Percentiles rank a stretch among this genome's conserved stretches.
Evolutionary conservation across 2,329 filamentous ascomycete species (phyloP).

Genomic region (Rutstroemia sydowiana): DNA sequence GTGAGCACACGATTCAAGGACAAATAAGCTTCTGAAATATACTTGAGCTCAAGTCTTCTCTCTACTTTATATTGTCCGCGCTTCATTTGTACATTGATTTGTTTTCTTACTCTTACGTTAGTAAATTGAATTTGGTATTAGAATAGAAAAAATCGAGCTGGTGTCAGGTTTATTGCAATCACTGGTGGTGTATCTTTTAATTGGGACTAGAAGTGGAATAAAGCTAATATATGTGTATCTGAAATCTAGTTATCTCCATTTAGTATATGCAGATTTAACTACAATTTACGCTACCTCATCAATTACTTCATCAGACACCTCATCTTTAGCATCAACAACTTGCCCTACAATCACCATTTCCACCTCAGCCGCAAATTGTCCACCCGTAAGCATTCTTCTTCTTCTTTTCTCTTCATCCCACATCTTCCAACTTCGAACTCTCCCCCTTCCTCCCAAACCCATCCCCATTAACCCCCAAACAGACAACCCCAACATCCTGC

Average conservation of each 20-base stretch:
- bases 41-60: no score
- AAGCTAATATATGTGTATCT: no score
- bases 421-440: background rate
- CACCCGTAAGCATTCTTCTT: background rate
- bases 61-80: no score
- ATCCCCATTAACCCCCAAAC: background rate
- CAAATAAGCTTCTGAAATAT: no score
- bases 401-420: background rate
- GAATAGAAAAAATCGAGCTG: no score
- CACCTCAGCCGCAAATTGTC: slow-evolving; percentile 12
- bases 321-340: background rate
- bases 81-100: no score
- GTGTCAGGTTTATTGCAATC: no score
- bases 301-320: background rate
- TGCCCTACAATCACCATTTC: slow-evolving; percentile 24
- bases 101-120: no score
- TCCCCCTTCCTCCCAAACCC: slow-evolving; percentile 5
- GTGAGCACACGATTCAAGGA: no score
- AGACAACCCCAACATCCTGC: slow-evolving; percentile 7
- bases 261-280: background rate
- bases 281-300: background rate
- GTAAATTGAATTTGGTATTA: no score
- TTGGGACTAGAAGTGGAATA: no score
- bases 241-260: background rate
- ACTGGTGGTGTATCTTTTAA: no score